Percentiles rank a stretch among this genome's conserved stretches.
Conservation (phyloP, 2,329 filamentous ascomycete species). For the Hymenoscyphus scutula region DNA sequence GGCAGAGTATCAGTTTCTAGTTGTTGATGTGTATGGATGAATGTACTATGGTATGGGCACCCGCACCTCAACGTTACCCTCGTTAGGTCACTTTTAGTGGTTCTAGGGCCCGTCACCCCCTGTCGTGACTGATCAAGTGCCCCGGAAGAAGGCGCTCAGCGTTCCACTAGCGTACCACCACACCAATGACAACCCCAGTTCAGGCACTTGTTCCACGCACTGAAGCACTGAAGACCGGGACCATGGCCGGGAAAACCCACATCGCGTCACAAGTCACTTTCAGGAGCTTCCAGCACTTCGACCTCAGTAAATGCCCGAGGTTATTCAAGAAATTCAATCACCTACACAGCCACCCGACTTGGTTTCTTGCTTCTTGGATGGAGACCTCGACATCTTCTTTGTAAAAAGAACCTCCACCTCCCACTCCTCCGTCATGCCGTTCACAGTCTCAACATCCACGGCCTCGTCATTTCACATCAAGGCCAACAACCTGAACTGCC, state of each 20-base stretch:
- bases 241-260: background rate
- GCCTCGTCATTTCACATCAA: background rate
- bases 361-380: background rate
- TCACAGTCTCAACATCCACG: background rate
- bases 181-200: background rate
- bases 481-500: background rate
- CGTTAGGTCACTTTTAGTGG: background rate
- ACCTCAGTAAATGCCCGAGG: background rate
- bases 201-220: background rate
- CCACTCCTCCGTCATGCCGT: constrained; percentile 1
- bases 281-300: background rate
- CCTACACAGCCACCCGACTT: background rate
- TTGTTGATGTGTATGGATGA: background rate
- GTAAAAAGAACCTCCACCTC: background rate
- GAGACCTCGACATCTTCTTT: background rate
- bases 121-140: background rate
- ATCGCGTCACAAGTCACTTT: constrained; percentile 1
- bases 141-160: background rate
- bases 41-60: too few relatives aligned
- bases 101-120: background rate
- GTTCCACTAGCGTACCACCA: too few relatives aligned
- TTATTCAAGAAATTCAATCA: background rate
- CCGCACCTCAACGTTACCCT: background rate
- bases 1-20: background rate
- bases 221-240: background rate